A percentile compares a stretch with the other conserved stretches of the same genome.
These are phyloP conservation scores for Mycena kentingensis DNA, from an alignment of 768 basidiomycete genomes.

Conservation along the genomic window DNA sequence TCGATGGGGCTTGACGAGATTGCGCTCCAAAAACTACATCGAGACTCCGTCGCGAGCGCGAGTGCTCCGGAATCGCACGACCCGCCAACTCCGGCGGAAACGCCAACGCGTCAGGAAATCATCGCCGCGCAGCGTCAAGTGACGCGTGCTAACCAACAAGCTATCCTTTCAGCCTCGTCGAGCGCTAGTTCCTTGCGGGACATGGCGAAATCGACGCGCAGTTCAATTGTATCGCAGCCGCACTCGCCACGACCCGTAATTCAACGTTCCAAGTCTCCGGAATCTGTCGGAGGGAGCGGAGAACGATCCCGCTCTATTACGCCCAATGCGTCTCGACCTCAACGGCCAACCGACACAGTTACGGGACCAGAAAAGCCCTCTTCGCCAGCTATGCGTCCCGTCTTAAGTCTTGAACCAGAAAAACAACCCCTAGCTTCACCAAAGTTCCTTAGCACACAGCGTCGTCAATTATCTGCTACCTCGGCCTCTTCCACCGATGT, in stretches of 20 bases:
- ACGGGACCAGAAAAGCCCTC: too few species aligned
- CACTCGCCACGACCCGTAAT: conserved; percentile 53
- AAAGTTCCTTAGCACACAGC: conserved; percentile 27
- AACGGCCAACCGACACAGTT: too few species aligned
- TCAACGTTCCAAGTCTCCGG: conserved; percentile 14
- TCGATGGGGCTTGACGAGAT: conserved; percentile 84
- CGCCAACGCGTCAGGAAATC: conserved; percentile 75
- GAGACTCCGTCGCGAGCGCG: conserved; percentile 66
- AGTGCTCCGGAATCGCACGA: conserved; percentile 40
- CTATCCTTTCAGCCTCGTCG: conserved; percentile 77
- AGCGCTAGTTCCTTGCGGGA: conserved; percentile 73
- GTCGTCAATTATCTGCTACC: conserved; percentile 71
- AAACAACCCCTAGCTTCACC: conserved; percentile 21
- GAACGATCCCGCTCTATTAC: conserved; percentile 25
- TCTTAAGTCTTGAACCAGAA: too few species aligned
- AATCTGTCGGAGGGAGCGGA: too few species aligned
- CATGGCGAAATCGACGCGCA: conserved; percentile 72
- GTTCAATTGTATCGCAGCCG: conserved; percentile 77
- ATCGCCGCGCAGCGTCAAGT: conserved; percentile 92
- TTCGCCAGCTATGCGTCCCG: conserved; percentile 43
- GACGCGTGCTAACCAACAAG: conserved; percentile 81
- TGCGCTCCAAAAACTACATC: conserved; percentile 70
- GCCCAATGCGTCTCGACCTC: too few species aligned
- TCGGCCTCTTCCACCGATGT: conserved; percentile 67
- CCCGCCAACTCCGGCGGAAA: neutral